phyloP scores from a whole-genome alignment of 192 early-diverging fungal species.

The Gonapodya sp. region DNA sequence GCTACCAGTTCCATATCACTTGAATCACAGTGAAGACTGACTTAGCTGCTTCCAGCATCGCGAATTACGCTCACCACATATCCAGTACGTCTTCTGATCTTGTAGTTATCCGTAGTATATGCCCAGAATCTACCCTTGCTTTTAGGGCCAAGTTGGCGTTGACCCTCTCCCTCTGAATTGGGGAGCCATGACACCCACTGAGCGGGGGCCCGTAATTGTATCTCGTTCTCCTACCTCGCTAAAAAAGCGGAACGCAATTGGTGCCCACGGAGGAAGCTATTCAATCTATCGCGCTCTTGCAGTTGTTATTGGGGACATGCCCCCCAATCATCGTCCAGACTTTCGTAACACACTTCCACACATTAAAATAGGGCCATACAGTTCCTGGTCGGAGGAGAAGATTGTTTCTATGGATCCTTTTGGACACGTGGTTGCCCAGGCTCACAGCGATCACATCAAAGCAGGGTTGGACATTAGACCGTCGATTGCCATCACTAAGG shows the following conservation, averaged over 20 bases:
- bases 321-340: slow-evolving; percentile 76
- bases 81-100: slow-evolving; percentile 17
- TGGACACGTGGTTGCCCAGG: slow-evolving; percentile 65
- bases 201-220: slow-evolving; percentile 78
- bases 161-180: slow-evolving; percentile 66
- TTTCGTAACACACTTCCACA: slow-evolving; percentile 80
- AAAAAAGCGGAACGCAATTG: slow-evolving; percentile 85
- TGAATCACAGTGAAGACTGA: neutral
- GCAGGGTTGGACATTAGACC: slow-evolving; percentile 75
- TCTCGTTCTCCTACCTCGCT: slow-evolving; percentile 67
- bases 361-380: slow-evolving; percentile 65
- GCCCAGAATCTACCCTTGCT: neutral
- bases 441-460: slow-evolving; percentile 50
- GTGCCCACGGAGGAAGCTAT: slow-evolving; percentile 87
- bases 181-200: slow-evolving; percentile 59
- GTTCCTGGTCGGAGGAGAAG: slow-evolving; percentile 71
- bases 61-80: slow-evolving; percentile 65
- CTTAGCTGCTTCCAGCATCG: slow-evolving; percentile 31
- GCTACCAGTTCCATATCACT: no score
- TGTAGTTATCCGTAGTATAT: neutral
- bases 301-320: slow-evolving; percentile 78
- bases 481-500: slow-evolving; percentile 83
- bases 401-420: slow-evolving; percentile 93
- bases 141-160: slow-evolving; percentile 45
- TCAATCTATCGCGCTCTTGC: slow-evolving; percentile 85